Conservation (phyloP, 257 asterid species). For the Sherardia arvensis region DNA sequence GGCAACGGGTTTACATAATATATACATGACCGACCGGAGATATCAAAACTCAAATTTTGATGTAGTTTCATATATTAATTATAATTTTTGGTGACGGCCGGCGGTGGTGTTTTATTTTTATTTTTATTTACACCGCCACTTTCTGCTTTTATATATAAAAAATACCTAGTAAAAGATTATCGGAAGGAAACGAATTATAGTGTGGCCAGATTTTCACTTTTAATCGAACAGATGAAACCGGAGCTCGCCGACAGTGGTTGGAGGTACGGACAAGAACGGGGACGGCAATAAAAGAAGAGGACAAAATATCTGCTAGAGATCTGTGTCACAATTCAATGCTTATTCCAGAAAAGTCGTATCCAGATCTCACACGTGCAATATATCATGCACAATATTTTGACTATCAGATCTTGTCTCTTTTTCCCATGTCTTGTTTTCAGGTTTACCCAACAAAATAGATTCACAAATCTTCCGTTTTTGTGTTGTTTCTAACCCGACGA, state of each 20-base stretch:
- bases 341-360: neutral
- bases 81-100: too few species aligned
- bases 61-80: too few species aligned
- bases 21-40: too few species aligned
- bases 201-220: neutral
- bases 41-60: too few species aligned
- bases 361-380: constrained; percentile 55
- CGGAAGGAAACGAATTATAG: too few species aligned
- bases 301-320: constrained; percentile 32
- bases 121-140: too few species aligned
- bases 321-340: constrained; percentile 29
- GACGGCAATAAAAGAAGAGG: constrained; percentile 13
- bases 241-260: constrained; percentile 60
- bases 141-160: too few species aligned
- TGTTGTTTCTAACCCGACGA: neutral
- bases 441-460: neutral
- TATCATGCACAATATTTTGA: neutral
- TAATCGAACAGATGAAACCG: neutral
- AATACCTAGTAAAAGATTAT: too few species aligned
- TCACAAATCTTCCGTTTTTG: neutral
- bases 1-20: too few species aligned
- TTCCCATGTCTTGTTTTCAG: neutral
- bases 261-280: constrained; percentile 12
- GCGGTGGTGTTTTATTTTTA: too few species aligned
- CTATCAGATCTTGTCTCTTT: neutral